Base-by-base conservation (phyloP, 2,329 filamentous ascomycete genomes). In the Hypoxylon sp. region DNA sequence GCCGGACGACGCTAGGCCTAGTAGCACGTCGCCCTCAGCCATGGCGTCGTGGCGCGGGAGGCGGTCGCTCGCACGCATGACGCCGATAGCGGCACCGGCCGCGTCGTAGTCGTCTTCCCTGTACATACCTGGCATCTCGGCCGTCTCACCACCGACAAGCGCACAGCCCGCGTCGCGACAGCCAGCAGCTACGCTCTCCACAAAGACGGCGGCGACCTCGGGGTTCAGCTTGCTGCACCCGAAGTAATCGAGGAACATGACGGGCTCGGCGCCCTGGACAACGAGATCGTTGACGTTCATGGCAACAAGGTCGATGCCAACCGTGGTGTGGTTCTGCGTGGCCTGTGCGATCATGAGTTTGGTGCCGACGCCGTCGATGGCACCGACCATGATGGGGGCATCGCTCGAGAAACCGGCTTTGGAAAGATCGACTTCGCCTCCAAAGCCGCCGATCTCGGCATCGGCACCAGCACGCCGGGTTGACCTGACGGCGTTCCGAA, bases 241-340 rank as follows among this genome's bases (percentile, higher is more conserved):
- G 82, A 97, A 98, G 87, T 97, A 98, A 84, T 99, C 96, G 70
- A 98, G 90, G 87, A 99, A 98, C 86, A 96, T 96, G 71, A 98
- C 86, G 1, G 96, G 94, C 74, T 96, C 93, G 11, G 96, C 96
- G 60, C 96, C 96, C 83, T 98, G 94, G 8, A 98, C 96, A 57
- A 99, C 91, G 0, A 99, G 87, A 77, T 99, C 96, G 80, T 99
- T 99, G 78, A 98, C 96, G 80, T 98, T 98, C 95, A 98, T 98
- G 73, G 96, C 96, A 3, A 99, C 96, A 37, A 99, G 88, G 79
- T 99, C 96, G 74, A 99, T 94, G 67, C 96, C 96, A 10, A 99
- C 95, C 2, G 94, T 97, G 80, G 95, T 91, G 81, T 98, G 96
- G 82, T 97, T 94, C 74, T 90, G 87, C 84, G 97, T 92, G 11